A percentile compares a stretch with the other conserved stretches of the same genome.
These are phyloP conservation scores for Diaporthe sp. DNA, from an alignment of 2,329 filamentous ascomycete species.

Conservation along the genomic window DNA sequence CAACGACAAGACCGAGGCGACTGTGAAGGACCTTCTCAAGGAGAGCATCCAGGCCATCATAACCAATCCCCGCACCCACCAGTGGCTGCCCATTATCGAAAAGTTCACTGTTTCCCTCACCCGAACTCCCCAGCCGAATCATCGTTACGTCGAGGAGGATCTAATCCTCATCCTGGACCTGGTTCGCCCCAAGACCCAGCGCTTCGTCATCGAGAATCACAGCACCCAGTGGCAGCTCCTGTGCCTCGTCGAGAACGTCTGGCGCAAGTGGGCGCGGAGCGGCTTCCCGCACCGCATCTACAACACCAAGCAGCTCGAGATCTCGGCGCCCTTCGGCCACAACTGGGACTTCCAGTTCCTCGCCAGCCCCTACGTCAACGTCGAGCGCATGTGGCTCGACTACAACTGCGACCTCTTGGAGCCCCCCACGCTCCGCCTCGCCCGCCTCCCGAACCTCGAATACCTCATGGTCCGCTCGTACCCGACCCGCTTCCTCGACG, in stretches of 20 bases:
- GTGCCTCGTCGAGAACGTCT: slow-evolving; percentile 5
- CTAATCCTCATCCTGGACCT: slow-evolving; percentile 31
- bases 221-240: slow-evolving; percentile 26
- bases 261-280: slow-evolving; percentile 17
- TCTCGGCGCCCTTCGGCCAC: slow-evolving; percentile 33
- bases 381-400: slow-evolving; percentile 39
- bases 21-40: slow-evolving; percentile 29
- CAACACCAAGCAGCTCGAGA: slow-evolving; percentile 36
- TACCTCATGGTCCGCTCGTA: slow-evolving; percentile 37
- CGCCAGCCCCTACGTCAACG: slow-evolving; percentile 32
- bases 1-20: slow-evolving; percentile 33
- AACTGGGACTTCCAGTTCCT: slow-evolving; percentile 38
- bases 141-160: slow-evolving; percentile 25
- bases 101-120: slow-evolving; percentile 38
- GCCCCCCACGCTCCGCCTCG: slow-evolving; percentile 22
- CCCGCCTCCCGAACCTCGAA: slow-evolving; percentile 19
- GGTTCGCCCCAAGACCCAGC: slow-evolving; percentile 29
- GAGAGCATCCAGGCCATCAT: slow-evolving; percentile 9
- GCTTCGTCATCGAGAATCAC: slow-evolving; percentile 35
- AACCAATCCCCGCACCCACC: neutral
- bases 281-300: slow-evolving; percentile 29
- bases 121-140: slow-evolving; percentile 31
- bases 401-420: slow-evolving; percentile 25
- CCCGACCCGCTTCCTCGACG: neutral
- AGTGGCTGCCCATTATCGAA: slow-evolving; percentile 25